Evolutionary conservation across 2,329 filamentous ascomycete species (phyloP).

Genomic region (Fusarium chlamydosporum): DNA sequence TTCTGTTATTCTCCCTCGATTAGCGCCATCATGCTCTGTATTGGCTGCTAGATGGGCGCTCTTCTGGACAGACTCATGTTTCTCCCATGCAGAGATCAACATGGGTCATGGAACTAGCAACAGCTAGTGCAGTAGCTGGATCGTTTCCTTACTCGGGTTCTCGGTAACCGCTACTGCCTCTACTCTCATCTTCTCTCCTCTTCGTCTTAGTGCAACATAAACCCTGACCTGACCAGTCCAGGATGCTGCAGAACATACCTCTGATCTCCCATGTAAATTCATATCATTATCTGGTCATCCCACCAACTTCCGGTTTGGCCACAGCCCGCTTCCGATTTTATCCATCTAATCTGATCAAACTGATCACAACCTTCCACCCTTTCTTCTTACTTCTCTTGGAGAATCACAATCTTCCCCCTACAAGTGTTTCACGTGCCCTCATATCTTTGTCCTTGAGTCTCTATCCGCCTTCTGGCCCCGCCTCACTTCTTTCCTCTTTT

Average conservation of each 20-base stretch:
- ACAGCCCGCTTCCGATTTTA: slow-evolving; percentile 3
- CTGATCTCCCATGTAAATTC: slow-evolving; percentile 4
- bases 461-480: background rate
- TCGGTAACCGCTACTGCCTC: slow-evolving; percentile 13
- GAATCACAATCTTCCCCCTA: background rate
- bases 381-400: slow-evolving; percentile 18
- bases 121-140: slow-evolving; percentile 5
- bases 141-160: slow-evolving; percentile 14
- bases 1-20: slow-evolving; percentile 11
- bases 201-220: slow-evolving; percentile 19
- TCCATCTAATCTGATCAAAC: slow-evolving; percentile 34
- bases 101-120: slow-evolving; percentile 14
- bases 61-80: background rate
- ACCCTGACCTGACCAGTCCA: background rate
- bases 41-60: slow-evolving; percentile 8
- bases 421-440: slow-evolving; percentile 18
- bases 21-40: slow-evolving; percentile 13
- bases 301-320: slow-evolving; percentile 7
- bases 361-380: slow-evolving; percentile 14
- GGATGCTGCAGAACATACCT: slow-evolving; percentile 15
- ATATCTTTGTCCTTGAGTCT: slow-evolving; percentile 8
- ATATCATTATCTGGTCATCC: slow-evolving; percentile 28
- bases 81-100: slow-evolving; percentile 17
- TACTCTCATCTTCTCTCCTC: slow-evolving; percentile 9
- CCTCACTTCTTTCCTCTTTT: background rate